Evolutionary conservation across 805 yeast genomes (phyloP).

Genomic region (Suhomyces sp.): DNA sequence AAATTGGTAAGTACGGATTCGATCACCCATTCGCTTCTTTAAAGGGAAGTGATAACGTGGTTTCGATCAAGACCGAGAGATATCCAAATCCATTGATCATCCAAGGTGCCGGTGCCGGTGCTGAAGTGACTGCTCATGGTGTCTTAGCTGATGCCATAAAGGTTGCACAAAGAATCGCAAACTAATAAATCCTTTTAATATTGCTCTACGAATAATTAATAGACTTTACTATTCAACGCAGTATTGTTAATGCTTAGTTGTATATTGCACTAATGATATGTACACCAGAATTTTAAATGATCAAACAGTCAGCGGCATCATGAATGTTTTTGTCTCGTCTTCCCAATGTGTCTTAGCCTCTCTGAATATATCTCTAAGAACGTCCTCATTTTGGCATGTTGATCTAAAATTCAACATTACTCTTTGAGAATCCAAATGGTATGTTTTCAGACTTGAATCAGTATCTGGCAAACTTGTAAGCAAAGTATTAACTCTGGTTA

Average conservation of each 20-base stretch:
- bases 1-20: conserved; percentile 79
- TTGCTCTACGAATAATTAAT: background rate
- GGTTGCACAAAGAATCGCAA: conserved; percentile 81
- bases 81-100: conserved; percentile 89
- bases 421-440: conserved; percentile 63
- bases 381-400: conserved; percentile 53
- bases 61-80: conserved; percentile 87
- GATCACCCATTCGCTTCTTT: conserved; percentile 95
- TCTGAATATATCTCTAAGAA: conserved; percentile 51
- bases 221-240: too few species aligned
- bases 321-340: conserved; percentile 16
- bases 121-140: conserved; percentile 71
- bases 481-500: conserved; percentile 64
- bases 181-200: conserved; percentile 17
- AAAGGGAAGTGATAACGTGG: conserved; percentile 94
- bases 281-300: too few species aligned
- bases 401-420: conserved; percentile 69
- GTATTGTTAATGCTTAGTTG: too few species aligned
- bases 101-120: conserved; percentile 98
- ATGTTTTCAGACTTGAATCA: conserved; percentile 17
- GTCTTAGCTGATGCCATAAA: conserved; percentile 91
- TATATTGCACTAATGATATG: too few species aligned
- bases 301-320: conserved; percentile 2
- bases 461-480: conserved; percentile 27
- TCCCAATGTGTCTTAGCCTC: conserved; percentile 56